Evolutionary conservation across 345 rosid genomes (phyloP).

Genomic region (Dipteronia dyeriana): DNA sequence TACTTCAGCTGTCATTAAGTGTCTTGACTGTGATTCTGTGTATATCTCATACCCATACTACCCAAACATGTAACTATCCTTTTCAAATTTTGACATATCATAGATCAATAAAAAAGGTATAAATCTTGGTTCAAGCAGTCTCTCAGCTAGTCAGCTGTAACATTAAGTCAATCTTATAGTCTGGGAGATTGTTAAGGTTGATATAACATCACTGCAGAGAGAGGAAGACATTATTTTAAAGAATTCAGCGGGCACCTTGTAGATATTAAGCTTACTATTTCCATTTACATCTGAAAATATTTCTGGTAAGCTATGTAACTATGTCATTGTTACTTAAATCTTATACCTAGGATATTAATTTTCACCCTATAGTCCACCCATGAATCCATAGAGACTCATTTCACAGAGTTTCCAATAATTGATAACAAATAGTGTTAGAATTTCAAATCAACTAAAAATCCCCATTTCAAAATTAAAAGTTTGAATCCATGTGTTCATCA

Average conservation of each 20-base stretch:
- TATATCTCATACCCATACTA: background rate
- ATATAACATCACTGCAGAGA: conserved; percentile 33
- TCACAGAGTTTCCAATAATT: too few species aligned
- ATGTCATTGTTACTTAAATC: background rate
- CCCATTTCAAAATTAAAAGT: too few species aligned
- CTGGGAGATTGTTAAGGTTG: conserved; percentile 34
- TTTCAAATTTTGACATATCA: background rate
- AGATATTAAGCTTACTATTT: background rate
- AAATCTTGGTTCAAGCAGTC: background rate
- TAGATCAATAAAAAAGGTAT: background rate
- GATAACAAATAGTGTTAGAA: too few species aligned
- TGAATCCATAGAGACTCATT: too few species aligned
- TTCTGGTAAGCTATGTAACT: background rate
- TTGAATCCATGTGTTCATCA: too few species aligned
- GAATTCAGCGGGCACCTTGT: background rate
- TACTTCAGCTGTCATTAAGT: background rate
- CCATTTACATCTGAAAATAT: background rate
- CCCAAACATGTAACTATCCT: background rate
- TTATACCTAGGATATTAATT: background rate
- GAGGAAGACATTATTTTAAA: conserved; percentile 29
- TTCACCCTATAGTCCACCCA: too few species aligned
- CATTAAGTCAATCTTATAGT: conserved; percentile 28
- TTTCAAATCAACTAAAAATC: too few species aligned
- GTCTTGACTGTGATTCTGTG: background rate
- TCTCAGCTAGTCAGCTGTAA: background rate